phyloP scores from a whole-genome alignment of 176 grass and related monocot genomes.

The Rhynchospora tenuis region DNA sequence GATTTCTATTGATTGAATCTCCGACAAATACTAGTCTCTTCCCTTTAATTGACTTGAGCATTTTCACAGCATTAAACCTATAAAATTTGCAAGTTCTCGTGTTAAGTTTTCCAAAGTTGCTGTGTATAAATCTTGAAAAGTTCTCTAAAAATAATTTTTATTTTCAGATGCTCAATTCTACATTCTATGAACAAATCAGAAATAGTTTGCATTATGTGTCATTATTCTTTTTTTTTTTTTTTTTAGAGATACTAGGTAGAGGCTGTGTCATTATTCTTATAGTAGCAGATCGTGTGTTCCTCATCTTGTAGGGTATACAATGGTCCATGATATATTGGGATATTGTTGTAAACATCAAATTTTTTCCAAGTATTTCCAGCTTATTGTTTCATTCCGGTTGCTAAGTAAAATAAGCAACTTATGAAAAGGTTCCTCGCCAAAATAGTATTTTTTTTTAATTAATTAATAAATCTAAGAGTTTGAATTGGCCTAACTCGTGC shows the following conservation, averaged over 20 bases:
- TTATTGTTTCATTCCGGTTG: not conserved
- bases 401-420: not conserved
- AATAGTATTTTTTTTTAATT: not conserved
- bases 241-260: too few species aligned
- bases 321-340: not conserved
- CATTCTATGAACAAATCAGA: not conserved
- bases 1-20: constrained; percentile 92
- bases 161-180: not conserved
- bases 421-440: not conserved
- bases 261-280: not conserved
- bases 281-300: not conserved
- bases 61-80: constrained; percentile 66
- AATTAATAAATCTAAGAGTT: not conserved
- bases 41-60: constrained; percentile 69
- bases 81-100: constrained; percentile 7
- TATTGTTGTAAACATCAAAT: not conserved
- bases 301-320: not conserved
- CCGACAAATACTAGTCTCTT: constrained; percentile 76
- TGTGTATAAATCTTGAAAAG: not conserved
- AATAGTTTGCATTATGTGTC: not conserved
- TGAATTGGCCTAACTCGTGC: not conserved
- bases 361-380: not conserved
- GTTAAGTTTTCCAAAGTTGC: not conserved
- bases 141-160: not conserved
- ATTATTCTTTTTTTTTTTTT: too few species aligned